Evolutionary conservation across 2,329 filamentous ascomycete genomes (phyloP), one percentile per base, ranked within the genome.

Genomic region (Ophiostoma sp.): DNA sequence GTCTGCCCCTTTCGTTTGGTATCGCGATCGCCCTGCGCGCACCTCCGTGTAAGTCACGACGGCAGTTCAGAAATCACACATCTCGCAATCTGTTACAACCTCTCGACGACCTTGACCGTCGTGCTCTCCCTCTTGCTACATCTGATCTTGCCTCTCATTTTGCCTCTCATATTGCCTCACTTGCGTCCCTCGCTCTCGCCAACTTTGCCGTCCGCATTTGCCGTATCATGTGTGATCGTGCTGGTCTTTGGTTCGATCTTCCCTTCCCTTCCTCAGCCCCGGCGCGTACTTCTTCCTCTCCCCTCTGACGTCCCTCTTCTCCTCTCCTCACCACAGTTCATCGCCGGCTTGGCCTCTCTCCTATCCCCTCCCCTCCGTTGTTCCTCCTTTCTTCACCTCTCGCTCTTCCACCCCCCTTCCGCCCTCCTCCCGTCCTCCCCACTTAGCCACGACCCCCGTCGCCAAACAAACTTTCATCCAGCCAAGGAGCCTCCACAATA

Each of bases 391-490:
- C 47, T 67, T 64, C 58, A 52, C 49, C 47, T 45, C 38, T 45
- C 11, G 41, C 65, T 64, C 52, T 47, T 18, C 63, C 67, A 63
- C 63, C 41, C 62, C 49, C 52, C 65, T 41, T 36, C 62, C 66
- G 44, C 64, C 66, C 62, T 47, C 44, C 52, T 47, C 49, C 52
- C 64, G 27, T 62, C 64, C 66, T 72, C 71, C 69, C 70, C 70
- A 69, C 70, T 70, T 67, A 69, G 64, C 70, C 70, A 72, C 71
- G 64, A 49, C 45, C 58, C 49, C 49, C 66, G 58, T 70, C 49
- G n/a, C 66, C 69, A 68, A 64, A 66, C 66, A 69, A 45, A 47
- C 41, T 12, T 68, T 63, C 62, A 65, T 41, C 66, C 64, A 66
- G 49, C 66, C 66, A 45, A 49, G n/a, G 9, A 18, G 38, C 69